Base-by-base conservation (phyloP, 1,139 yeast species). In the Ogataea hybrid region DNA sequence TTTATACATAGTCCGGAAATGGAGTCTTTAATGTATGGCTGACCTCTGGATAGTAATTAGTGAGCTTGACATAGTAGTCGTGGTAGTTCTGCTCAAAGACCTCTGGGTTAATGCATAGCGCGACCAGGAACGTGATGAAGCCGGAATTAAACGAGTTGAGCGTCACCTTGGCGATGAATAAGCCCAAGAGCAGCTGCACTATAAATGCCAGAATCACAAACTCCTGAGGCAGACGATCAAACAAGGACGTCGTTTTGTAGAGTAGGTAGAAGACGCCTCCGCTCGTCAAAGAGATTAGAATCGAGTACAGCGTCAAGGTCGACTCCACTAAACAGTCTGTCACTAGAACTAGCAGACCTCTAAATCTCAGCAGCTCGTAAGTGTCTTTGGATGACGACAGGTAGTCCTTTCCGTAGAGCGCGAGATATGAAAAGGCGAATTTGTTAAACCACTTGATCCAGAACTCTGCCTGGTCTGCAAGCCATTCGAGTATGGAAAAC, bases 31-130 rank as follows among this genome's bases (percentile, higher is more conserved):
- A 40, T 21, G 61, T 49, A 32, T 54, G 59, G 31, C 54, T 51
- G 12, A 87, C 90, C 48, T 83, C 80, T 3, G 96, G 96, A 59
- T 87, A 87, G 43, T 79, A 76, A 51, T 77, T 68, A 50, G 85
- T 78, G 36, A 89, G 70, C 55, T 78, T 80, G 50, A 84, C 85
- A 61, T 84, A 89, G 47, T 80, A 70, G 38, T 81, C 81, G 59
- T 88, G 84, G 34, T 87, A 75, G 68, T 77, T 75, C 31, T 50
- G 47, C 58, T 80, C 81, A 70, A 84, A 84, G 4, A 86, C 79
- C 56, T 87, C 95, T 0, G 97, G 97, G 54, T 88, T 94, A 56
- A 81, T 80, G 11, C 94, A 90, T 58, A 88, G 71, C 0, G 95
- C 92, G 41, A 90, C 84, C 63, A 89, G 85, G 62, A 90, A 83